Base-by-base conservation (phyloP, 2,329 filamentous ascomycete genomes). In the Bipolaris zeicola region DNA sequence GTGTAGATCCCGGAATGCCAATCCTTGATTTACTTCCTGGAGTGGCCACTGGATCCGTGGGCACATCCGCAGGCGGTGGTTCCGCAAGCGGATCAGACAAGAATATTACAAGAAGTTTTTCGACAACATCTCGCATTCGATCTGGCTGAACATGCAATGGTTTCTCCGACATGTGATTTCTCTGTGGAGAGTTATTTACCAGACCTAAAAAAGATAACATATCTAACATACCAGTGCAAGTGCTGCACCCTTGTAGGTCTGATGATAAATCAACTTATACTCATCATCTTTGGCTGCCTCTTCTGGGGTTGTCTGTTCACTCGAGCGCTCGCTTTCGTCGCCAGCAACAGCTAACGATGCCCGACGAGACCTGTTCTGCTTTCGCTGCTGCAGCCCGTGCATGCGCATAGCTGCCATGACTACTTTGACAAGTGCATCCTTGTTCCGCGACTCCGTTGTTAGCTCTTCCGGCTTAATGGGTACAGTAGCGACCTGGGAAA, bases 351-450 rank as follows among this genome's bases (percentile, higher is more conserved):
- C 65, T 11, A 67, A 38, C 2, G 73, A 75, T 11, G 61, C 52
- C 16, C 61, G 61, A 11, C 66, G 63, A 5, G 66, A 68, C 38
- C 67, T 70, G 39, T 49, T 68, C 64, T 76, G 69, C 65, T 77
- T 80, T 39, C 73, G 70, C 56, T 80, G 80, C 34, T 80, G 77
- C 7, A 82, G 58, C 1, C 82, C 82, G 58, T 82, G 77, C 57
- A 83, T 75, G 1, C 82, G 79, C 80, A 84, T 82, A 3, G 80
- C 81, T 5, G 81, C 79, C 79, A 83, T 81, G 22, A 83, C 78
- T 4, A 82, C 72, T n/a, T 79, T 75, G 0, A 79, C 79, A 3
- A 84, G 69, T 2, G 77, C 67, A n/a, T 81, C 79, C 57, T 82
- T 83, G 65, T 84, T 84, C n/a, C 72, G 63, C 3, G 69, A 69